Evolutionary conservation across 129 eudicot genomes (phyloP).

Genomic region (Glebionis coronaria): DNA sequence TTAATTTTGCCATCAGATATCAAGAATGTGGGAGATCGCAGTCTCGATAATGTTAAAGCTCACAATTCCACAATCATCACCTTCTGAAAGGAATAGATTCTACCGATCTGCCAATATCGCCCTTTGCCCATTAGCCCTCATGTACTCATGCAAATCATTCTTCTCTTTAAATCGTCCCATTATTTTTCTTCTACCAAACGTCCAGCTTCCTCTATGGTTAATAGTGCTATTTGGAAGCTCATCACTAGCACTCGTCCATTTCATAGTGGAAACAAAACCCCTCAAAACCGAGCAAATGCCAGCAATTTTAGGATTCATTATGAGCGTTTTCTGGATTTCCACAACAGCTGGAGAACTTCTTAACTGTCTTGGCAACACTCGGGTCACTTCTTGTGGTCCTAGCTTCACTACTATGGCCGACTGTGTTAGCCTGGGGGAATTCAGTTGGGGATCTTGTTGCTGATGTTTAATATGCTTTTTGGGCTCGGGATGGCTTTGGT

Average conservation of each 20-base stretch:
- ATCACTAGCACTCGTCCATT: slow-evolving; percentile 74
- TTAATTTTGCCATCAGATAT: slow-evolving; percentile 52
- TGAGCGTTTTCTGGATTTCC: slow-evolving; percentile 99
- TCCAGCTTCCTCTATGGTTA: slow-evolving; percentile 82
- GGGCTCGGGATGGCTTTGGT: slow-evolving; percentile 97
- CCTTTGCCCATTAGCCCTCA: slow-evolving; percentile 78
- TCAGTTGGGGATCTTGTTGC: slow-evolving; percentile 98
- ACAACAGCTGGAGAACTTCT: slow-evolving; percentile 88
- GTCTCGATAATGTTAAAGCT: slow-evolving; percentile 67
- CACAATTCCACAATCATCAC: slow-evolving; percentile 79
- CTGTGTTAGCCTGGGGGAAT: slow-evolving; percentile 98
- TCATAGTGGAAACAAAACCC: slow-evolving; percentile 63
- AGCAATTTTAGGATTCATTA: slow-evolving; percentile 55
- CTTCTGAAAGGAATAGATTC: slow-evolving; percentile 86
- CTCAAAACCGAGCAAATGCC: slow-evolving; percentile 79
- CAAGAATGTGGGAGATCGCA: slow-evolving; percentile 76
- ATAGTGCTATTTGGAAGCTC: slow-evolving; percentile 72
- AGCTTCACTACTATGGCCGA: slow-evolving; percentile 72
- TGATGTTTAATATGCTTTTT: slow-evolving; percentile 97
- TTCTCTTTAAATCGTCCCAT: slow-evolving; percentile 69
- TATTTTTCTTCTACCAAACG: slow-evolving; percentile 57
- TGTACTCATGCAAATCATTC: slow-evolving; percentile 85
- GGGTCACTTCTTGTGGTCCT: slow-evolving; percentile 73
- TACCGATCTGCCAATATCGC: slow-evolving; percentile 81
- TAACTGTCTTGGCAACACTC: slow-evolving; percentile 81